phyloP scores from a whole-genome alignment of 148 eudicot genomes.

The Silene latifolia region DNA sequence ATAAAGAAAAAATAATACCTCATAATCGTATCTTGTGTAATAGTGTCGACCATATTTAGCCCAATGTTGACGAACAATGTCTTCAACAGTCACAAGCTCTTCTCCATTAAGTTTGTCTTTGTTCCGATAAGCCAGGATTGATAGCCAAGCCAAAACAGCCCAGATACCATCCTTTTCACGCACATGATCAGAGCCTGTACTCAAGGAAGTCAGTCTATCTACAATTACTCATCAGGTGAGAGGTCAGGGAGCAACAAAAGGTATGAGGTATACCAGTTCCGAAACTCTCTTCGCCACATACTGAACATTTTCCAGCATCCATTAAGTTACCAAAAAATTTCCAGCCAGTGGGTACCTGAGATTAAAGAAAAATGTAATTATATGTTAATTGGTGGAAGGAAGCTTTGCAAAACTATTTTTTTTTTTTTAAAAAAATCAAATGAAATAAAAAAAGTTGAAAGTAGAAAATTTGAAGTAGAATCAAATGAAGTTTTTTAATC shows the following conservation, averaged over 20 bases:
- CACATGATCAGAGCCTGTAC: constrained; percentile 86
- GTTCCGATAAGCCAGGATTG: constrained; percentile 80
- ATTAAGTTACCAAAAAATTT: constrained; percentile 93
- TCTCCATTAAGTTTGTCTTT: constrained; percentile 63
- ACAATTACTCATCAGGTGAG: constrained; percentile 1
- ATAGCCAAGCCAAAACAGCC: constrained; percentile 98
- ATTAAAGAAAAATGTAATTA: not conserved
- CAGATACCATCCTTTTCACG: constrained; percentile 98
- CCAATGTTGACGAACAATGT: constrained; percentile 95
- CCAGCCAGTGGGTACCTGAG: constrained; percentile 98
- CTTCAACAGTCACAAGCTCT: constrained; percentile 89
- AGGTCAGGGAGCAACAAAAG: not conserved
- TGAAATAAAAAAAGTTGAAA: not conserved
- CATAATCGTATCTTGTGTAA: constrained; percentile 92
- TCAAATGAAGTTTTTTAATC: too few species aligned
- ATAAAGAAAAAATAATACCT: constrained; percentile 37
- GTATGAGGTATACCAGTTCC: constrained; percentile 67
- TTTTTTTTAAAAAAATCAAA: not conserved
- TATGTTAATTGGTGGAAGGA: not conserved
- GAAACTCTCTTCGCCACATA: constrained; percentile 98
- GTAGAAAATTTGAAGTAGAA: not conserved
- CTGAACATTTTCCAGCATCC: constrained; percentile 94
- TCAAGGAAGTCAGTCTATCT: not conserved
- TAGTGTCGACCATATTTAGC: constrained; percentile 89
- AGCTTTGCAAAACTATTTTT: not conserved